Evolutionary conservation across 2,329 filamentous ascomycete species (phyloP), one percentile per base, ranked within the genome.

Genomic region (Helminthosporium solani): DNA sequence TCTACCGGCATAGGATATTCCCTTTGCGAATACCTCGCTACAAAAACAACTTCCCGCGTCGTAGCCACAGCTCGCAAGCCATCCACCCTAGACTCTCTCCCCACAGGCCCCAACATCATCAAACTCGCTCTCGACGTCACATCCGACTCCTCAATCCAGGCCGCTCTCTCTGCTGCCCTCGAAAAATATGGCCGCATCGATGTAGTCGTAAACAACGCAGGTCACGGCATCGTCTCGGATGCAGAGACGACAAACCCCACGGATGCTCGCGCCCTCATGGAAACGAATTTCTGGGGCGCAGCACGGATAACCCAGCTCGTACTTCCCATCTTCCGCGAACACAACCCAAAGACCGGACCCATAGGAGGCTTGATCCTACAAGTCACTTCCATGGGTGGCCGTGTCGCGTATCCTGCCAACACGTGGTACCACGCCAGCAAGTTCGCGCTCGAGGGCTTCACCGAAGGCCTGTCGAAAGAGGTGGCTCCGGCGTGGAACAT

Each of bases 181-280:
- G 63, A 73, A 2, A 75, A 75, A 38, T 84, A 82, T 57, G 73
- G 75, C 15, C 75, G 78, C 7, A 64, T 85, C 35, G 80, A 85
- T 58, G 76, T 83, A 1, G 76, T 84, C 4, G 74, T 82, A 47
- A 84, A 84, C 67, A 84, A 84, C 40, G 81, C 81, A 3, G 82
- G 81, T 2, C 83, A 82, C 47, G 77, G 78, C n/a, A 66, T 80
- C 1, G 58, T 66, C 5, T 78, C 76, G 11, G 73, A 76, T 1
- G 75, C 83, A 38, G 81, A 85, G 55, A 75, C 77, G 6, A 61
- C 78, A 2, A 67, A 68, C 1, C 71, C 81, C 1, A 58, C 71
- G 2, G 72, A 80, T 23, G 75, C 79, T 33, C 70, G 75, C 2
- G 72, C 62, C 2, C 77, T 83, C 55, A 75, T 84, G 63, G 78